phyloP scores from a whole-genome alignment of 2,329 filamentous ascomycete genomes.

The Aspergillus floridensis region DNA sequence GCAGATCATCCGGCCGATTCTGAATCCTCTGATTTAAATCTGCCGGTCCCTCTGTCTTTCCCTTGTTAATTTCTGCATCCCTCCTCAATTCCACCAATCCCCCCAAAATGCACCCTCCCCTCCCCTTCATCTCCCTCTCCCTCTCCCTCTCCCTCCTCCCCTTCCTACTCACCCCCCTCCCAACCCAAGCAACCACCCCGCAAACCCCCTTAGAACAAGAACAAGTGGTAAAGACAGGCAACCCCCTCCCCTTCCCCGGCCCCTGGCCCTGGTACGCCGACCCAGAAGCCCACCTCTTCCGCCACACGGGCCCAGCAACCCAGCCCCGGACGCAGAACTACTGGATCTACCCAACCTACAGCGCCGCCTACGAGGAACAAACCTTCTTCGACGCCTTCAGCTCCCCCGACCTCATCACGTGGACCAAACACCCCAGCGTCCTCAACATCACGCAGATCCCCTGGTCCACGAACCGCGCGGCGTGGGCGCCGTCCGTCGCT shows the following conservation, averaged over 20 bases:
- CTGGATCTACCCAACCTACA: constrained; percentile 52
- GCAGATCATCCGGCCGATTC: background rate
- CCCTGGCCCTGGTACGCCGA: constrained; percentile 48
- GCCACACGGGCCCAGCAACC: background rate
- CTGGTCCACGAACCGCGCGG: constrained; percentile 46
- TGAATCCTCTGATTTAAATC: no score
- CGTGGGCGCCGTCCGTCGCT: constrained; percentile 51
- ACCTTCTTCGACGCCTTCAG: constrained; percentile 54
- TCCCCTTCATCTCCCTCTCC: background rate
- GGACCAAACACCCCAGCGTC: constrained; percentile 49
- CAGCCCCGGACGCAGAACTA: constrained; percentile 34
- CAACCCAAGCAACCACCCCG: background rate
- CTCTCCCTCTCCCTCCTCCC: background rate
- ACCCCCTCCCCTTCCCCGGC: constrained; percentile 47
- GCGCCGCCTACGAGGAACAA: constrained; percentile 46
- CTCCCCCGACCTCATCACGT: constrained; percentile 49
- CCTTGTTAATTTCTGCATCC: no score
- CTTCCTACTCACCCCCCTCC: background rate
- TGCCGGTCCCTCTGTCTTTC: no score
- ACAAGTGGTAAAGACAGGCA: constrained; percentile 25
- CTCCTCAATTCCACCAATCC: background rate
- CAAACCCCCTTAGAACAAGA: constrained; percentile 1
- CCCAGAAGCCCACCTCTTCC: constrained; percentile 50
- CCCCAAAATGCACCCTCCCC: background rate
- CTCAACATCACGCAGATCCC: constrained; percentile 40